Percentiles rank a stretch among this genome's conserved stretches.
Conservation (phyloP, 768 basidiomycete species). For the Leccinellum albellum region DNA sequence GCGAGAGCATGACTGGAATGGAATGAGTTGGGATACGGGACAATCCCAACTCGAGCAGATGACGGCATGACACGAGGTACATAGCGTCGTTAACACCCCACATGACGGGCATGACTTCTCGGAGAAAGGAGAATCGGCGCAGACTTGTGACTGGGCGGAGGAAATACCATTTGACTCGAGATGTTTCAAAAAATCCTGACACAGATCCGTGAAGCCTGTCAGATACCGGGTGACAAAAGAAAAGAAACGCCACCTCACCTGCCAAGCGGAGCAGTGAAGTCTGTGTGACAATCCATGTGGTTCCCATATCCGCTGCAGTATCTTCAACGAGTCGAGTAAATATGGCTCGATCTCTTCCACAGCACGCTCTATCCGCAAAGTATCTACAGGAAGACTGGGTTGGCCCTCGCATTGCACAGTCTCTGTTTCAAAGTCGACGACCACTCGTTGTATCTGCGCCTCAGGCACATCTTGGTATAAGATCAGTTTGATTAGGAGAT, state of each 20-base stretch:
- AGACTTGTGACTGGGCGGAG: no score
- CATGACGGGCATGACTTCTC: conserved; percentile 14
- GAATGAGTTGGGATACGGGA: no score
- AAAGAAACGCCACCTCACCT: no score
- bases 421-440: no score
- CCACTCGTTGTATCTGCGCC: no score
- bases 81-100: background rate
- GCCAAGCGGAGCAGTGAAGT: no score
- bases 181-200: conserved; percentile 15
- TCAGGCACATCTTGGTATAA: conserved; percentile 1
- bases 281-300: no score
- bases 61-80: conserved; percentile 10
- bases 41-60: conserved; percentile 17
- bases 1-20: conserved; percentile 17
- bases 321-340: no score
- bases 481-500: conserved; percentile 1
- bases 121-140: background rate
- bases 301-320: no score
- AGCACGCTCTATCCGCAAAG: conserved; percentile 15
- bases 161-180: conserved; percentile 11
- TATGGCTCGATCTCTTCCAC: no score
- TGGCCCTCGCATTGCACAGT: conserved; percentile 12
- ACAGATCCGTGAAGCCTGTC: no score
- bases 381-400: conserved; percentile 17
- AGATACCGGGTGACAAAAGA: no score